Conservation (phyloP, 2,329 filamentous ascomycete species). For the Botrytis hyacinthi region DNA sequence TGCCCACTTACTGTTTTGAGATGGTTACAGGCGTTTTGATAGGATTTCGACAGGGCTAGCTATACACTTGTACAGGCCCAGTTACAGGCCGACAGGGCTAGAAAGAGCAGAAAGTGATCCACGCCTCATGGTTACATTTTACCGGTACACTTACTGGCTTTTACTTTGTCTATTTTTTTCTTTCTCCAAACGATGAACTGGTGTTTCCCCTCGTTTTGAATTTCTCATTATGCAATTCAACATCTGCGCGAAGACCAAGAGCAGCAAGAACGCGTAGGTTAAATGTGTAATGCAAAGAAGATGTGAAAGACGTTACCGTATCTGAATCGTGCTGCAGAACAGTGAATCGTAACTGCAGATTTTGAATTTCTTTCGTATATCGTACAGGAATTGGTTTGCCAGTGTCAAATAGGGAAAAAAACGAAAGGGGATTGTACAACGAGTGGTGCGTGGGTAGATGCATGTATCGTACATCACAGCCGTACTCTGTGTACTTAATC, state of each 20-base stretch:
- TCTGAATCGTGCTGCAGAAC: background rate
- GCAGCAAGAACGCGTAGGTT: background rate
- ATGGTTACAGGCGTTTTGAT: background rate
- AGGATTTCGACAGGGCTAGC: background rate
- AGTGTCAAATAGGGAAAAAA: background rate
- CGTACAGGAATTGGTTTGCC: background rate
- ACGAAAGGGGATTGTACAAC: background rate
- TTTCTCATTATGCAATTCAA: background rate
- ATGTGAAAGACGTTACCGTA: background rate
- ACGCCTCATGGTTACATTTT: constrained; percentile 3
- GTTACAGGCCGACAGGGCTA: background rate
- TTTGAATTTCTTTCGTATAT: background rate
- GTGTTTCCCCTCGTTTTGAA: background rate
- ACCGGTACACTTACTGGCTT: constrained; percentile 2
- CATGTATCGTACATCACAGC: background rate
- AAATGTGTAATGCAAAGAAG: background rate
- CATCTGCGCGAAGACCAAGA: background rate
- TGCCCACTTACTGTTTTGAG: constrained; percentile 4
- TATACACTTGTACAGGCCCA: constrained; percentile 1
- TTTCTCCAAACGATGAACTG: background rate
- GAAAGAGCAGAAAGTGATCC: background rate
- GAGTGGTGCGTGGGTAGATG: constrained; percentile 6
- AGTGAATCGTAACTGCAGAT: constrained; percentile 1
- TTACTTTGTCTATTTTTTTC: background rate
- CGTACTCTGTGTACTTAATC: background rate